Evolutionary conservation across 176 grass and related monocot species (phyloP), one percentile per base, ranked within the genome.

Genomic region (Puccinellia tenuiflora): DNA sequence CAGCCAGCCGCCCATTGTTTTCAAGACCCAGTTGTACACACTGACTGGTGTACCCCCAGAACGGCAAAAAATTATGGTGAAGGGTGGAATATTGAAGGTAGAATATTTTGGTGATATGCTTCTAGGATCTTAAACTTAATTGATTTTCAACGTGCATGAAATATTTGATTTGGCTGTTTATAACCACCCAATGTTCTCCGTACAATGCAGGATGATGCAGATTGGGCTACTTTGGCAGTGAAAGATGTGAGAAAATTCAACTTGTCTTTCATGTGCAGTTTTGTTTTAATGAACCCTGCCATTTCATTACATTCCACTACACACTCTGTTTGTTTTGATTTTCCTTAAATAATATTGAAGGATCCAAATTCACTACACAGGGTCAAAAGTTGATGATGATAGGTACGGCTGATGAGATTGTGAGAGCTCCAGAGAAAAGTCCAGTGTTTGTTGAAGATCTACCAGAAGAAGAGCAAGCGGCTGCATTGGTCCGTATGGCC

Each of bases 301-400:
- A 12, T 16, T 52, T 17, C 29, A 63, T 42, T 62, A 46, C 33
- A 35, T 73, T 81, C 31, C 39, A 43, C 54, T 18, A 37, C 55
- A 81, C 45, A 40, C 9, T 57, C 1, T 85, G 24, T 65, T 30
- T 74, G 38, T 50, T 6, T 74, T 30, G 53, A 24, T 24, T 39
- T 86, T 90, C 2, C 35, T 71, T 71, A 48, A 83, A 20, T 25
- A 71, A 67, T 29, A 22, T 76, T 53, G 21, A 64, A 31, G 64
- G 68, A 60, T 74, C 78, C 17, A 86, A 80, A 85, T 79, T 7
- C 40, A 78, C 84, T 88, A 22, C 45, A 43, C 57, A 99, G 97
- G 97, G 97, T 90, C 97, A 99, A 96, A 99, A 99, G 59, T 82
- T 99, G 89, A 99, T 99, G 97, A 96, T 99, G 97, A 99, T 99